Conservation (phyloP, 2,329 filamentous ascomycete genomes). For the Arthrobotrys pseudoclavata region DNA sequence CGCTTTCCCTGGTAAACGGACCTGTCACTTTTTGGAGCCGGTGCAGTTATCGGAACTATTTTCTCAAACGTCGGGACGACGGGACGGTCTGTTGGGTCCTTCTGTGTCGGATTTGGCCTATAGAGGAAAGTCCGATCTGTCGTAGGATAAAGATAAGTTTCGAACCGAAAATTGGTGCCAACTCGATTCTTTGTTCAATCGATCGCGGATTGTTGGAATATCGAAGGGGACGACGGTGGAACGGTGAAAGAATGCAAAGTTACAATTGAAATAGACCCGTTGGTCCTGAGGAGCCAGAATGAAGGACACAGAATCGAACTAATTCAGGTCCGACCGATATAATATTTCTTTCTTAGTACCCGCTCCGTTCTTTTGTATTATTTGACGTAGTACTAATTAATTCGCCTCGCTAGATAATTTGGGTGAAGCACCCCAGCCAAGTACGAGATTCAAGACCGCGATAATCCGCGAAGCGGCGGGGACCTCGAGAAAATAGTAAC, state of each 20-base stretch:
- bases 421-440: constrained; percentile 10
- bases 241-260: constrained; percentile 46
- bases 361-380: constrained; percentile 30
- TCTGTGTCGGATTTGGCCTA: constrained; percentile 40
- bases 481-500: constrained; percentile 33
- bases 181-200: constrained; percentile 9
- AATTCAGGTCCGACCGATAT: constrained; percentile 26
- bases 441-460: constrained; percentile 26
- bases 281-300: constrained; percentile 32
- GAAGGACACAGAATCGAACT: constrained; percentile 10
- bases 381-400: constrained; percentile 51
- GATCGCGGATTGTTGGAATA: constrained; percentile 37
- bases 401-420: constrained; percentile 23
- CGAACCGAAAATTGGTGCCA: background rate
- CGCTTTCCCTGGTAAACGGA: constrained; percentile 51
- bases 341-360: constrained; percentile 1
- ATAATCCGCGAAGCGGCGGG: constrained; percentile 42
- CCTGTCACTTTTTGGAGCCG: constrained; percentile 49
- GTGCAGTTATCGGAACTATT: background rate
- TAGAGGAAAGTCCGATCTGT: constrained; percentile 48
- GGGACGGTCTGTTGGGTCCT: constrained; percentile 34
- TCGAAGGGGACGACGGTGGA: constrained; percentile 23
- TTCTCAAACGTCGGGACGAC: constrained; percentile 58
- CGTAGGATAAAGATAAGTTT: constrained; percentile 3
- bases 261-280: background rate